These are phyloP conservation scores for Geoglossum glabrum DNA, from an alignment of 495 filamentous ascomycete genomes.

Conservation along the genomic window DNA sequence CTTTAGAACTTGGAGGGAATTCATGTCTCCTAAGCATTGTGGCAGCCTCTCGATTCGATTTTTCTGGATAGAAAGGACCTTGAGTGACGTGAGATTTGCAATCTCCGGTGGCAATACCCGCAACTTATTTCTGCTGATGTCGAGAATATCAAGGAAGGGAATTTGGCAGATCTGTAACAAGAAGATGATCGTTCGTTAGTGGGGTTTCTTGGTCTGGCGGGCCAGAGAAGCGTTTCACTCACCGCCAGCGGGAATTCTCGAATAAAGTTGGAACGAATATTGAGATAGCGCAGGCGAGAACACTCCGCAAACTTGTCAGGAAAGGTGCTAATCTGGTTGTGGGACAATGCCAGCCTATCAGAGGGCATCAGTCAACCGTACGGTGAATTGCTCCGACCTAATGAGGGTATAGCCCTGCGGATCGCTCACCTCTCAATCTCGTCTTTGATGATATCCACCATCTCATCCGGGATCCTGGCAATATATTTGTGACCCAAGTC, in stretches of 20 bases:
- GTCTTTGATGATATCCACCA: conserved; percentile 81
- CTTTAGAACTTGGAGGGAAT: conserved; percentile 68
- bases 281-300: conserved; percentile 80
- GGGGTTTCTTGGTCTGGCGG: neutral
- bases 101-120: conserved; percentile 59
- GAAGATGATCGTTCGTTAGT: neutral
- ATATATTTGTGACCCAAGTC: conserved; percentile 75
- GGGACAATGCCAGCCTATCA: conserved; percentile 62
- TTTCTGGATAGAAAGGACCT: conserved; percentile 47
- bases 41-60: conserved; percentile 75
- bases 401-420: neutral
- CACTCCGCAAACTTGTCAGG: conserved; percentile 70
- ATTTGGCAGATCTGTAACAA: conserved; percentile 48
- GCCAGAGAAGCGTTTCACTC: conserved; percentile 17
- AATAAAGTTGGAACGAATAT: conserved; percentile 72
- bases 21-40: conserved; percentile 68
- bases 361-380: conserved; percentile 8
- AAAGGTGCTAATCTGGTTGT: conserved; percentile 67
- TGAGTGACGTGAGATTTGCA: conserved; percentile 39
- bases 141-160: conserved; percentile 73
- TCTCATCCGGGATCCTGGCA: conserved; percentile 60
- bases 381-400: neutral
- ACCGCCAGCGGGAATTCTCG: conserved; percentile 74
- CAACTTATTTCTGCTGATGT: conserved; percentile 74
- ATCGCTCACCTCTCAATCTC: conserved; percentile 64